phyloP scores from a whole-genome alignment of 495 filamentous ascomycete genomes.

The Usnea hakonensis region DNA sequence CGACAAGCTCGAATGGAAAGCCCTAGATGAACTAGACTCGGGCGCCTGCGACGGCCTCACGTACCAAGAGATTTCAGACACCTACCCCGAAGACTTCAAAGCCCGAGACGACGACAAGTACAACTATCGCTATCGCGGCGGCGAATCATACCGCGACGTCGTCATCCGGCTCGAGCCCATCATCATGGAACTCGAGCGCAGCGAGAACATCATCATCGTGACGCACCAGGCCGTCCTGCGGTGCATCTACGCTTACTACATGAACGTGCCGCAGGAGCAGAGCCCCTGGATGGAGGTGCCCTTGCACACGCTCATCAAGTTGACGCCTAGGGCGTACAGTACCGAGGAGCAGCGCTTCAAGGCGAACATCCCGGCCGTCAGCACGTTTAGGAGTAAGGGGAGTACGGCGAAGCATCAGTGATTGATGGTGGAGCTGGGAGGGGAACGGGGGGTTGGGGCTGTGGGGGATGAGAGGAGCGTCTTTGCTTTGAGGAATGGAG shows the following conservation, averaged over 20 bases:
- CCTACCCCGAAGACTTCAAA: constrained; percentile 88
- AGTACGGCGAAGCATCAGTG: constrained; percentile 69
- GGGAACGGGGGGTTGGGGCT: background rate
- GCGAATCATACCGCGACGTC: constrained; percentile 94
- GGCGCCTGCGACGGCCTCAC: constrained; percentile 96
- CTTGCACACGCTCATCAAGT: constrained; percentile 89
- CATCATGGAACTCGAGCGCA: constrained; percentile 97
- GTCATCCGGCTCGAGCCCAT: constrained; percentile 97
- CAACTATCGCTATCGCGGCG: constrained; percentile 97
- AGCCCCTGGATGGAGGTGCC: constrained; percentile 98
- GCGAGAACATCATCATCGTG: constrained; percentile 94
- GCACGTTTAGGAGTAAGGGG: constrained; percentile 88
- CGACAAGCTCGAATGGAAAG: constrained; percentile 96
- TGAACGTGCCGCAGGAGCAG: constrained; percentile 86
- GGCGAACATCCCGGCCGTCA: constrained; percentile 88
- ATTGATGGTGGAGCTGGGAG: background rate
- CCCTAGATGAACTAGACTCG: constrained; percentile 91
- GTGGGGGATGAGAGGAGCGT: background rate
- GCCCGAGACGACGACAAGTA: constrained; percentile 96
- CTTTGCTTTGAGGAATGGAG: background rate
- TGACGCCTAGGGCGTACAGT: constrained; percentile 89
- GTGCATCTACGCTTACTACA: constrained; percentile 98
- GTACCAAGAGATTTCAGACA: constrained; percentile 81
- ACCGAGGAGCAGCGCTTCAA: constrained; percentile 80
- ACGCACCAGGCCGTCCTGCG: constrained; percentile 94